Conservation (phyloP, 108 stramenopile genomes). For the Pseudonitzschia delicatissima region DNA sequence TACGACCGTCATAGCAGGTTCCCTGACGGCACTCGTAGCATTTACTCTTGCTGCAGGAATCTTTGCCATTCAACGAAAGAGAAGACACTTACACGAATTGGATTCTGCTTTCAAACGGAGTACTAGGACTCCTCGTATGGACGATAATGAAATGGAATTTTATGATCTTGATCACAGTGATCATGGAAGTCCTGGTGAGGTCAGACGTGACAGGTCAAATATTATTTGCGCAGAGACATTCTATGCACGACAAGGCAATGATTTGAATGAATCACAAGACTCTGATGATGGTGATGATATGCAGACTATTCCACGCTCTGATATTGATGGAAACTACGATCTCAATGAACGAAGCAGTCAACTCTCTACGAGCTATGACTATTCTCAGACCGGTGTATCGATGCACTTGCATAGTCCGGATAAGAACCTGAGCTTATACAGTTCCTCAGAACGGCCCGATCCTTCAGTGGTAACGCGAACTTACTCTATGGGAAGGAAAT, state of each 20-base stretch:
- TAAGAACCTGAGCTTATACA: background rate
- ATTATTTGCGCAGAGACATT: background rate
- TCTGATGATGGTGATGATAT: background rate
- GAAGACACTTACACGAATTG: background rate
- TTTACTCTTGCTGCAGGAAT: background rate
- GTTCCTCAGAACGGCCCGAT: background rate
- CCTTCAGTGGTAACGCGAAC: background rate
- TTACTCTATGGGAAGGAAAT: background rate
- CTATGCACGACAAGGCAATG: background rate
- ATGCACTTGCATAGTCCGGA: slow-evolving; percentile 1
- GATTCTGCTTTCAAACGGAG: background rate
- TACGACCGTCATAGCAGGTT: background rate
- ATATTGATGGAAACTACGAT: background rate
- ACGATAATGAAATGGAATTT: slow-evolving; percentile 2
- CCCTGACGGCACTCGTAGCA: background rate
- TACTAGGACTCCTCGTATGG: background rate
- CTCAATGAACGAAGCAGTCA: background rate
- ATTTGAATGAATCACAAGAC: background rate
- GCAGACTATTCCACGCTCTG: background rate
- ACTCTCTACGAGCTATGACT: background rate
- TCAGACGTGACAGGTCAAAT: background rate
- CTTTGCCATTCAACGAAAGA: slow-evolving; percentile 1
- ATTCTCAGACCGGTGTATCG: background rate
- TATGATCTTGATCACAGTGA: background rate
- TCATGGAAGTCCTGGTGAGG: background rate